Base-by-base conservation (phyloP, 2,329 filamentous ascomycete genomes). In the Penicillium digitatum region DNA sequence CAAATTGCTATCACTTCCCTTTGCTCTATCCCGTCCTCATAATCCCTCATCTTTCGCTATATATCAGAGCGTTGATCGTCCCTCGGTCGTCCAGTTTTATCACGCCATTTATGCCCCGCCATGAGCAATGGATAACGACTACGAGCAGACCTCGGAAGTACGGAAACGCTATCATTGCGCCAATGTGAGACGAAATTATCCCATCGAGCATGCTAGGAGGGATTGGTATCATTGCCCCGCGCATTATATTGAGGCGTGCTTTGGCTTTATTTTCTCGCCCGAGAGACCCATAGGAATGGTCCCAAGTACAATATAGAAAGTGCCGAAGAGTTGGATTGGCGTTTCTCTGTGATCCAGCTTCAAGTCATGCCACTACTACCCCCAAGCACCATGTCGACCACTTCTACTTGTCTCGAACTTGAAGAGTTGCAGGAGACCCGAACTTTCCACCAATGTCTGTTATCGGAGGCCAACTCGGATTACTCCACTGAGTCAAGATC, bases 101-200 rank as follows among this genome's bases (percentile, higher is more conserved):
- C 68, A 70, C 69, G 68, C 59, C 65, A 71, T 71, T 48, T 32
- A 38, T 56, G 59, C 67, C 67, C 69, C 68, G 66, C 66, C 59
- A 65, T 68, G 62, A 63, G 66, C 67, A 67, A 71, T 67, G 54
- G 40, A 20, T 27, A 59, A 14, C 16, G 58, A 24, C 43, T 46
- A n/a, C 9, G 29, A 12, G 55, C 2, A 52, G 54, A 27, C 52
- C 59, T 18, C 38, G 37, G 26, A 31, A 38, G 44, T 35, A 55
- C 34, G 40, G 53, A 47, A 58, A 56, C 38, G 47, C 50, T 35
- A 42, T 35, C 10, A 60, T 50, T 45, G 32, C 50, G 48, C 47
- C 54, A 53, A 59, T 46, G 29, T 22, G 56, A 50, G 55, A 39
- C 31, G 43, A 35, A 37, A 54, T 57, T 43, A 48, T 53, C 54